These are phyloP conservation scores for Curvularia spicifera DNA, from an alignment of 2,329 filamentous ascomycete species.

Conservation along the genomic window DNA sequence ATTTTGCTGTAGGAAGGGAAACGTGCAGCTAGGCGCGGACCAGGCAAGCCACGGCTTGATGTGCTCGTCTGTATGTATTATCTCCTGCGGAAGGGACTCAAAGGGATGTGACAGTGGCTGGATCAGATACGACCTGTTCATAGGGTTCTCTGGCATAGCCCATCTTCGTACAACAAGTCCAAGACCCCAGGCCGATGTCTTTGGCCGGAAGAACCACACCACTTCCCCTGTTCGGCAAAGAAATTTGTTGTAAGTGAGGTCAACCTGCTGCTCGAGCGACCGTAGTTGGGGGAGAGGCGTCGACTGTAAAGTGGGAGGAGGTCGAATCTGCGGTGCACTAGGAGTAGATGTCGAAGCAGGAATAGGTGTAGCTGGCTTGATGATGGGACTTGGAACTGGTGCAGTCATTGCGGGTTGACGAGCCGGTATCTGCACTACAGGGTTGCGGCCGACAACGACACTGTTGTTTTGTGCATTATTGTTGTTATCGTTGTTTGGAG, in stretches of 20 bases:
- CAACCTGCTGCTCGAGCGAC: constrained; percentile 57
- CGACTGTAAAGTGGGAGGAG: constrained; percentile 36
- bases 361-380: constrained; percentile 23
- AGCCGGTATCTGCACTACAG: constrained; percentile 36
- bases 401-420: constrained; percentile 30
- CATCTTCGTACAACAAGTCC: constrained; percentile 59
- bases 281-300: constrained; percentile 51
- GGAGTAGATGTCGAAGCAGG: constrained; percentile 10
- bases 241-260: constrained; percentile 57
- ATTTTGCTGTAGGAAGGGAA: constrained; percentile 52
- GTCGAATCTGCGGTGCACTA: constrained; percentile 29
- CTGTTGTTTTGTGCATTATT: not conserved
- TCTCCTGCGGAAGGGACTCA: constrained; percentile 48
- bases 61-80: constrained; percentile 53
- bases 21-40: constrained; percentile 61
- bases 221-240: constrained; percentile 62
- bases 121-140: constrained; percentile 50
- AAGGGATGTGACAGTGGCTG: constrained; percentile 59
- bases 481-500: not conserved
- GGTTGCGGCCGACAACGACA: constrained; percentile 22
- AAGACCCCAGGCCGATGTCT: constrained; percentile 59
- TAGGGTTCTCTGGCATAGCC: constrained; percentile 40
- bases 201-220: constrained; percentile 61
- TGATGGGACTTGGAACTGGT: constrained; percentile 31
- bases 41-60: constrained; percentile 65